Evolutionary conservation across 106 monocot genomes (phyloP).

Genomic region (Apostasia ramifera): DNA sequence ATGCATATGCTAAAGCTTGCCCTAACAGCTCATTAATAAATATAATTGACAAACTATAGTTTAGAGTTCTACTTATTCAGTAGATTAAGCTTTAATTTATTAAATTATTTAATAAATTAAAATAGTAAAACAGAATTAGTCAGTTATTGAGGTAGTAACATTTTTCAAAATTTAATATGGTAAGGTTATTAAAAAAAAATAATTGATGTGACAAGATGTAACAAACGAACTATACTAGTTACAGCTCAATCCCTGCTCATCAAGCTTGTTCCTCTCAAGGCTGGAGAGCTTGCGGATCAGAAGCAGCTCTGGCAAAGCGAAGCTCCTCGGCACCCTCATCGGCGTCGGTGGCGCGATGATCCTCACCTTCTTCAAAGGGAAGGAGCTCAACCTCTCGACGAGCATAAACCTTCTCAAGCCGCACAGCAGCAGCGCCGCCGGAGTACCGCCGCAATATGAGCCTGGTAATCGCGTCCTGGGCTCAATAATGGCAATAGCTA

Average conservation of each 20-base stretch:
- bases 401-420: conserved; percentile 24
- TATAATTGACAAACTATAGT: too few relatives aligned
- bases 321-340: conserved; percentile 54
- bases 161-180: too few relatives aligned
- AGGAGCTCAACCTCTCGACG: conserved; percentile 34
- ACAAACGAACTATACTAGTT: neutral
- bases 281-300: conserved; percentile 41
- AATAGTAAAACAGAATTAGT: too few relatives aligned
- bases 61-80: too few relatives aligned
- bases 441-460: conserved; percentile 2
- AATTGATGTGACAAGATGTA: too few relatives aligned
- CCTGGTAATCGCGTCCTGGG: conserved; percentile 31
- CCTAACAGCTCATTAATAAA: too few relatives aligned
- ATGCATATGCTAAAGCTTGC: too few relatives aligned
- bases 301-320: conserved; percentile 37
- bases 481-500: conserved; percentile 31
- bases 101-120: too few relatives aligned
- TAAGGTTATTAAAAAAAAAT: too few relatives aligned
- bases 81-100: too few relatives aligned
- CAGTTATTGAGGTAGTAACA: too few relatives aligned
- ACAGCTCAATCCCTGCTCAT: neutral
- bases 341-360: conserved; percentile 82
- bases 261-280: conserved; percentile 13
- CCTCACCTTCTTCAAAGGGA: conserved; percentile 77
- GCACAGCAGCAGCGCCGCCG: neutral